Evolutionary conservation across 768 basidiomycete genomes (phyloP).

Genomic region (Lyophyllum decastes): DNA sequence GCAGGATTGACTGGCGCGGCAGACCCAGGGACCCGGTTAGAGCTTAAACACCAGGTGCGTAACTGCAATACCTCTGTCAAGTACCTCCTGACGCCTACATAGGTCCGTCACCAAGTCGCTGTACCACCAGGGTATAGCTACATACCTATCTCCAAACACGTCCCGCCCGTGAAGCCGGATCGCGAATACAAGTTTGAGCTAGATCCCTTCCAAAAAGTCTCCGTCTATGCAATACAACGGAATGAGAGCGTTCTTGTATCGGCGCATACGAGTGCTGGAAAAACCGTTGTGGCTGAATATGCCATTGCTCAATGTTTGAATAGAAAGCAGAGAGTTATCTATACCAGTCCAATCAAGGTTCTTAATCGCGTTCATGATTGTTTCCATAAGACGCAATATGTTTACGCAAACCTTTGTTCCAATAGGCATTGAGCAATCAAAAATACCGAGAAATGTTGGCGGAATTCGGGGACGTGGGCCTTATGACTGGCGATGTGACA

Average conservation of each 20-base stretch:
- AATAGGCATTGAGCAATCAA: constrained; percentile 94
- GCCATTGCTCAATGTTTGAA: constrained; percentile 96
- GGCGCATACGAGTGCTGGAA: constrained; percentile 98
- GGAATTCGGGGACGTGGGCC: constrained; percentile 95
- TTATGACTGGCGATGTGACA: constrained; percentile 99
- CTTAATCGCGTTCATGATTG: constrained; percentile 30
- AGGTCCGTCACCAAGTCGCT: constrained; percentile 97
- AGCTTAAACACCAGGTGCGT: constrained; percentile 79
- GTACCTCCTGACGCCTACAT: not conserved
- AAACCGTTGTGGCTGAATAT: constrained; percentile 99
- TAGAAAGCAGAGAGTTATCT: constrained; percentile 95
- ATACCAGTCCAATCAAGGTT: constrained; percentile 99
- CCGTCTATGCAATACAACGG: constrained; percentile 92
- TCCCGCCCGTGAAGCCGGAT: constrained; percentile 88
- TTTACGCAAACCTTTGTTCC: constrained; percentile 19
- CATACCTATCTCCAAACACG: constrained; percentile 85
- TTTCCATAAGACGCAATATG: constrained; percentile 4
- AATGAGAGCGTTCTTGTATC: constrained; percentile 98
- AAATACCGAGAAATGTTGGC: constrained; percentile 98
- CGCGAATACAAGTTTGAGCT: constrained; percentile 94
- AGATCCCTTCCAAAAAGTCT: constrained; percentile 96
- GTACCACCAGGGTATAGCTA: constrained; percentile 93
- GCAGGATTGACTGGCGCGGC: constrained; percentile 81
- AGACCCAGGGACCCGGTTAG: constrained; percentile 67
- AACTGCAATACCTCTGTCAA: not conserved